Percentiles rank a stretch among this genome's conserved stretches.
Evolutionary conservation across 2,329 filamentous ascomycete species (phyloP).

Genomic region (Neofusicoccum umdonicola): DNA sequence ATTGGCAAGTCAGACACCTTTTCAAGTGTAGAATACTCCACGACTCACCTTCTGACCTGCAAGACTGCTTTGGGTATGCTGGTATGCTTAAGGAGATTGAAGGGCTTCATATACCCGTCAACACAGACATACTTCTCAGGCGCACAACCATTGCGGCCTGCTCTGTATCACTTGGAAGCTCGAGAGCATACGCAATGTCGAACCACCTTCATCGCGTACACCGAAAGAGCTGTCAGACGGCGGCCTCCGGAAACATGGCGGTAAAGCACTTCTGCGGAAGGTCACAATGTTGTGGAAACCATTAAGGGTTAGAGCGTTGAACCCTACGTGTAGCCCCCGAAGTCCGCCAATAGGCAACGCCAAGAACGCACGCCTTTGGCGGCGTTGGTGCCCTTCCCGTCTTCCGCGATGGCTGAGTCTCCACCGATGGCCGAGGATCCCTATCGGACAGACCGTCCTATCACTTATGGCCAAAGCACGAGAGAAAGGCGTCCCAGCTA

Average conservation of each 20-base stretch:
- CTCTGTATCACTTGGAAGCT: background rate
- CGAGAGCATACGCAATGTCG: background rate
- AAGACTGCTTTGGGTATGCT: background rate
- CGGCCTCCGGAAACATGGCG: background rate
- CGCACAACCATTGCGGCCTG: background rate
- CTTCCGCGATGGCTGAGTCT: background rate
- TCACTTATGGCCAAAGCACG: background rate
- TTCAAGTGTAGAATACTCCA: background rate
- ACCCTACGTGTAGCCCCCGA: background rate
- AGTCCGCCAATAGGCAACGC: background rate
- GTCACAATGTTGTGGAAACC: background rate
- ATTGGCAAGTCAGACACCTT: background rate
- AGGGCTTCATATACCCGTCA: background rate
- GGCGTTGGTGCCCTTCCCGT: background rate
- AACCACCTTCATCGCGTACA: background rate
- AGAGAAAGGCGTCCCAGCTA: background rate
- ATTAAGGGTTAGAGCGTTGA: background rate
- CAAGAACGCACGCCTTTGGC: background rate
- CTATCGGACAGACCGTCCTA: background rate
- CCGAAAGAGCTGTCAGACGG: slow-evolving; percentile 1
- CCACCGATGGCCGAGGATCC: background rate
- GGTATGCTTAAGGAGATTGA: background rate
- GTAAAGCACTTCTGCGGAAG: background rate
- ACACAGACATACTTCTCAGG: background rate
- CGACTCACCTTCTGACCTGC: background rate